phyloP scores from a whole-genome alignment of 2,329 filamentous ascomycete species.

The Arthrobotrys musiformis region DNA sequence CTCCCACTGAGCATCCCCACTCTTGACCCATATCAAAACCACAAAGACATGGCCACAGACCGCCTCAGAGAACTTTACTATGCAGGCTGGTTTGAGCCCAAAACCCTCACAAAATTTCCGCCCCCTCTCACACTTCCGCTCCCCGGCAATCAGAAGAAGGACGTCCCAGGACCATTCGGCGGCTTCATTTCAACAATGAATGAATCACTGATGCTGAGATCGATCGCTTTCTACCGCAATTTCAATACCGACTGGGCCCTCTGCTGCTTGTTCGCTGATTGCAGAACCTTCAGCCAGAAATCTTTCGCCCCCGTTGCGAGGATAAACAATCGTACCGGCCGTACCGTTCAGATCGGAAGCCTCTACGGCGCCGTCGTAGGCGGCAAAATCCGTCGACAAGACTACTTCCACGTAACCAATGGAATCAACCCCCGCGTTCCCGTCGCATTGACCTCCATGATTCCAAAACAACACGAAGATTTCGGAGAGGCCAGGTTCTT shows the following conservation, averaged over 20 bases:
- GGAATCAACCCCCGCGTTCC: constrained; percentile 35
- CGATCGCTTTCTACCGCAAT: not conserved
- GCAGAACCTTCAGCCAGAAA: not conserved
- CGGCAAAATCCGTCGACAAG: constrained; percentile 22
- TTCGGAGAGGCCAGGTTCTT: too few species aligned
- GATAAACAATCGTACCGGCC: constrained; percentile 31
- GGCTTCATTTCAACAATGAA: constrained; percentile 33
- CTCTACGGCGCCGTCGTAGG: constrained; percentile 18
- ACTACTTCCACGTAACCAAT: constrained; percentile 23
- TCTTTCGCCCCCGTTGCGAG: constrained; percentile 21
- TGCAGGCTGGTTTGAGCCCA: constrained; percentile 32
- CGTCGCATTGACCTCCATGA: constrained; percentile 7
- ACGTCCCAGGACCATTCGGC: constrained; percentile 32
- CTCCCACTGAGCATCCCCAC: not conserved
- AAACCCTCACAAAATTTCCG: constrained; percentile 11
- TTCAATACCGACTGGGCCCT: constrained; percentile 36
- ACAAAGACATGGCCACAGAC: not conserved
- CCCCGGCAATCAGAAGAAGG: not conserved
- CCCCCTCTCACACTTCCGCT: constrained; percentile 11
- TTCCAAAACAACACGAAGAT: constrained; percentile 10
- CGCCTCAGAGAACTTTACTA: constrained; percentile 6
- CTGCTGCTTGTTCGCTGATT: constrained; percentile 11
- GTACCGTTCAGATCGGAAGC: constrained; percentile 22
- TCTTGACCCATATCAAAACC: not conserved
- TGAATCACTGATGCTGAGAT: constrained; percentile 38